Base-by-base conservation (phyloP, 441 rosid genomes). In the Biscutella laevigata region DNA sequence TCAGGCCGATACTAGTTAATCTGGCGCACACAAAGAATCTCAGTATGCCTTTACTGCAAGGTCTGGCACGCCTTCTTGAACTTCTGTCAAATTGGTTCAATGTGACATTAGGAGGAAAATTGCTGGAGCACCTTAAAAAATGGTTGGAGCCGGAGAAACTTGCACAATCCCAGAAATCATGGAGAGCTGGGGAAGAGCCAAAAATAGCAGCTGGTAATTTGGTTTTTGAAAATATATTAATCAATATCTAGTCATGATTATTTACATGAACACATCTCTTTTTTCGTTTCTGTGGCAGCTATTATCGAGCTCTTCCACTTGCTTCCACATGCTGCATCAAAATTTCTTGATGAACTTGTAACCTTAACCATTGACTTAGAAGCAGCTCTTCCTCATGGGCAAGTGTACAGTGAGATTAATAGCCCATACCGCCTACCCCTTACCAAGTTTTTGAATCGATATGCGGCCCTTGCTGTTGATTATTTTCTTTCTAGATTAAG, bases 81-180 rank as follows among this genome's bases (percentile, higher is more conserved):
- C 97, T 94, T 62, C 57, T 94, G 67, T 86, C 99, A 53, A 94
- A 74, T 72, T 94, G 99, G 95, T 94, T 94, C 70, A 94, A 94
- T 64, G 99, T 88, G 44, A 86, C 99, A 30, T 77, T 94, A 75
- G 99, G 99, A 50, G 87, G 90, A 50, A 94, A 94, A 78, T 72
- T 94, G 82, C 79, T 92, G 70, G 99, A 88, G 74, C 99, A 92
- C 78, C 96, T 92, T 38, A 92, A 81, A 76, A 92, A 88, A 72
- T 92, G 99, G 99, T 70, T 92, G 77, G 97, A 88, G 66, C 99
- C 97, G 38, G 99, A 92, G 68, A 92, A 84, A 75, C 99, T 92
- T 66, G 84, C 88, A 55, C 95, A 82, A 75, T 86, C 79, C 68
- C 78, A 73, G 73, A 92, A 92, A 73, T 78, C 88, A 72, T 88